Conservation (phyloP, 2,329 filamentous ascomycete species). For the Cordyceps sp. region DNA sequence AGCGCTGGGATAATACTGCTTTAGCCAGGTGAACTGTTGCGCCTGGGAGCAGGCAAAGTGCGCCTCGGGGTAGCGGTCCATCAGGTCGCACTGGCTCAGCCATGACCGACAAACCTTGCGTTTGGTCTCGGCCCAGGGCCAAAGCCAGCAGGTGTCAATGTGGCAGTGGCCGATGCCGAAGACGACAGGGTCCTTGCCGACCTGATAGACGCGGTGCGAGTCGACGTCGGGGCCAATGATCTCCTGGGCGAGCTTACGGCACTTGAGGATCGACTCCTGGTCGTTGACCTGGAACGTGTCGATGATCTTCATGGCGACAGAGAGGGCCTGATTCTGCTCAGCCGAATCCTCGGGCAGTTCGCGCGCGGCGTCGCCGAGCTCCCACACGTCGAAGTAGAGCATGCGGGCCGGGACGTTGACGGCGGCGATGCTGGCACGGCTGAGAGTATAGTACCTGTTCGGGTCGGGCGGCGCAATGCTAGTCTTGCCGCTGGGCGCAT, state of each 20-base stretch:
- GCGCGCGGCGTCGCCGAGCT: constrained; percentile 78
- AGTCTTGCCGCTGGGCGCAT: constrained; percentile 60
- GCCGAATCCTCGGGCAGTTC: constrained; percentile 82
- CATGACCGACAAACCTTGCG: constrained; percentile 91
- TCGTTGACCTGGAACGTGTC: constrained; percentile 73
- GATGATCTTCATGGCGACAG: constrained; percentile 76
- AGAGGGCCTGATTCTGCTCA: constrained; percentile 73
- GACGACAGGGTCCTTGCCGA: constrained; percentile 57
- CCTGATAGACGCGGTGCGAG: constrained; percentile 69
- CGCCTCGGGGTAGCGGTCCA: constrained; percentile 89
- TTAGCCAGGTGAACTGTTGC: constrained; percentile 96
- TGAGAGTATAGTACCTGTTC: constrained; percentile 64
- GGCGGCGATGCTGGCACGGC: constrained; percentile 70
- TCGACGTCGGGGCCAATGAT: constrained; percentile 73
- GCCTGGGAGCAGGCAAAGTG: constrained; percentile 87
- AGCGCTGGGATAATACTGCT: constrained; percentile 71
- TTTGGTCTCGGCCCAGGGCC: constrained; percentile 96
- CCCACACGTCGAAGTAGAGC: constrained; percentile 87
- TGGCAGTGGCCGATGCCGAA: constrained; percentile 91
- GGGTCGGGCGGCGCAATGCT: constrained; percentile 76
- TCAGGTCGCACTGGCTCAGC: constrained; percentile 90
- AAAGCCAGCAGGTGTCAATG: constrained; percentile 96
- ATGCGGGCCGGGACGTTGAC: constrained; percentile 74
- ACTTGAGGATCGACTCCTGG: constrained; percentile 60
- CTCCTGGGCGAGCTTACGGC: constrained; percentile 65